Evolutionary conservation across 345 rosid genomes (phyloP).

Genomic region (Pseudoturritis turrita): DNA sequence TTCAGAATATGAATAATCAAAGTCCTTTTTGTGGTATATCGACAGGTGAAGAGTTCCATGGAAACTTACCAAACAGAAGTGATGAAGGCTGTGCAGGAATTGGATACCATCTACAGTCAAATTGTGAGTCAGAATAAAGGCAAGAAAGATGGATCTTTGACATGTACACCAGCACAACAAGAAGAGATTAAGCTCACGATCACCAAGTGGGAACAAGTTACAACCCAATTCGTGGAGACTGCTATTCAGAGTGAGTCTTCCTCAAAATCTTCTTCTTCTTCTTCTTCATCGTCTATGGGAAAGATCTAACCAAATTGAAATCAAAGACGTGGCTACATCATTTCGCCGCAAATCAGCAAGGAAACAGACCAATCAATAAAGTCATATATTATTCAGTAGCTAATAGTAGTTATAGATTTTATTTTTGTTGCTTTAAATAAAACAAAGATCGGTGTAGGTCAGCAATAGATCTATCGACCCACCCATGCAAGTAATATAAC

Average conservation of each 20-base stretch:
- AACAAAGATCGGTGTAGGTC: conserved; percentile 2
- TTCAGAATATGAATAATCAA: background rate
- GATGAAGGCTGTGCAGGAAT: conserved; percentile 13
- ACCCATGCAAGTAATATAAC: background rate
- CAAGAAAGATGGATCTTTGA: background rate
- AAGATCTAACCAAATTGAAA: background rate
- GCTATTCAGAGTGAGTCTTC: background rate
- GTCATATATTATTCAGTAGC: background rate
- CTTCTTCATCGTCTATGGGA: background rate
- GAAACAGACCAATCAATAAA: background rate
- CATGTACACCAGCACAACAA: background rate
- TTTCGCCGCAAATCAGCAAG: background rate
- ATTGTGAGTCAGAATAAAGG: background rate
- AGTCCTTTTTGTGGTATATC: background rate
- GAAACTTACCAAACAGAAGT: conserved; percentile 5
- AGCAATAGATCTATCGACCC: background rate
- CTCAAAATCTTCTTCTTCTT: background rate
- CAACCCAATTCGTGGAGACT: conserved; percentile 22
- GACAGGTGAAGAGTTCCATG: background rate
- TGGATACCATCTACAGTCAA: conserved; percentile 1
- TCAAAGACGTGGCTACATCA: background rate
- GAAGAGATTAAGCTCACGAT: conserved; percentile 17
- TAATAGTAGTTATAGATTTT: background rate
- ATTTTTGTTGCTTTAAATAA: conserved; percentile 2
- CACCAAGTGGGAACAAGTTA: conserved; percentile 28